Base-by-base conservation (phyloP, 257 asterid species). In the Solanum tarijense region DNA sequence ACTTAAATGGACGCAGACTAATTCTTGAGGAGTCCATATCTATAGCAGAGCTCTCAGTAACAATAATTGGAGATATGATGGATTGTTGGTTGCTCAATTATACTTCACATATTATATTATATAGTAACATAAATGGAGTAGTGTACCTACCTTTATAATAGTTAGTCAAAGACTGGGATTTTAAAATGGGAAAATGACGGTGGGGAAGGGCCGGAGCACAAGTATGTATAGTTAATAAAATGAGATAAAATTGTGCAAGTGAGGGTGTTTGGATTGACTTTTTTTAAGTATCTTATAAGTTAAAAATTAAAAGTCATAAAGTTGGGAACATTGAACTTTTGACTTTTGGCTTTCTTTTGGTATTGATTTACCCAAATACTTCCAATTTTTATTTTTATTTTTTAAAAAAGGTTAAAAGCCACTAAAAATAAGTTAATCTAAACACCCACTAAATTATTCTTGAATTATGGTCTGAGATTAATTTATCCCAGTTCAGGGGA, bases 1-100 rank as follows among this genome's bases (percentile, higher is more conserved):
- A 89, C 79, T 29, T 48, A 85, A 93, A 92, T 8, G 91, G 92
- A 4, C 94, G 92, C 58, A 92, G 65, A 11, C 91, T 92, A 11
- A 92, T 89, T 73, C 83, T 78, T 23, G 91, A 88, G 21, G 91
- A 86, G 35, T 91, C 89, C 95, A 91, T 92, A 14, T 16, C 76
- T 29, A 10, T 3, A 43, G 0, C 36, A 25, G 66, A 81, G 3
- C 39, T 46, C 27, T 81, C 68, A 29, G 65, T 16, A 27, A 14
- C 25, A 43, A 46, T 81, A 27, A 78, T 25, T 78, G 36, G 68
- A 43, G 85, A 18, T 79, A 0, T 8, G 20, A 41, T 41, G 84
- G 65, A 41, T 41, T n/a, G 7, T 78, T 3, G 62, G 65, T 78
- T 27, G 68, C 2, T 48, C 18, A 29, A 29, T 16, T 3, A 18